Conservation (phyloP, 441 rosid genomes). For the Pelargonium fulgidum region DNA sequence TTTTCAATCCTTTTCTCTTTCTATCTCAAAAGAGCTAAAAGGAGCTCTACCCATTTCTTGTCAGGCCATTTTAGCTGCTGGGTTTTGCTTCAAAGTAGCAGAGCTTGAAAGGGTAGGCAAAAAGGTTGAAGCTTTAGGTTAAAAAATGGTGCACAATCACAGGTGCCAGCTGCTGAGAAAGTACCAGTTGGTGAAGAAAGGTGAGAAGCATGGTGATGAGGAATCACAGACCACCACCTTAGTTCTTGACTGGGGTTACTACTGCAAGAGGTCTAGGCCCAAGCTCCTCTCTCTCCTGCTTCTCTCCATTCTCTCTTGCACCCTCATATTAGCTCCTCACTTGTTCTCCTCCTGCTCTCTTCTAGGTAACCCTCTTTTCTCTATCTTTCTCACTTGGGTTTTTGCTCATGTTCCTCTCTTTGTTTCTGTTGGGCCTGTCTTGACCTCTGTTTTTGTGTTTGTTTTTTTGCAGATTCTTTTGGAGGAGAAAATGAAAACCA, state of each 20-base stretch:
- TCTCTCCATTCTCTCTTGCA: constrained; percentile 56
- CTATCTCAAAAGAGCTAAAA: neutral
- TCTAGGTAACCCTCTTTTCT: constrained; percentile 36
- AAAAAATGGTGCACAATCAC: constrained; percentile 40
- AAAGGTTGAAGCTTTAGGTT: constrained; percentile 1
- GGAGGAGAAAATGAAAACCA: constrained; percentile 32
- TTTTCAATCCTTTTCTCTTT: too few relatives aligned
- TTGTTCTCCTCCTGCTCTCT: constrained; percentile 45
- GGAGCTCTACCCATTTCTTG: neutral
- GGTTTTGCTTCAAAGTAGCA: constrained; percentile 3
- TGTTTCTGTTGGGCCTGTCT: neutral
- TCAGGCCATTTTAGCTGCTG: neutral
- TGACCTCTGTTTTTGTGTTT: neutral
- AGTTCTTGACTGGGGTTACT: constrained; percentile 23
- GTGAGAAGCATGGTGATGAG: constrained; percentile 30
- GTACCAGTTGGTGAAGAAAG: constrained; percentile 21
- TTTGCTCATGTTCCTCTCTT: constrained; percentile 7
- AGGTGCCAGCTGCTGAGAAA: constrained; percentile 33
- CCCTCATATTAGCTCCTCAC: constrained; percentile 47
- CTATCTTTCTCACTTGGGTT: neutral
- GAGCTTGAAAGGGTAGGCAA: neutral
- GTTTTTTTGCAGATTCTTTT: constrained; percentile 45
- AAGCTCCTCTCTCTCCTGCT: constrained; percentile 50
- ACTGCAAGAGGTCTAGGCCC: constrained; percentile 46
- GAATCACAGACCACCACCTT: constrained; percentile 25